Percentiles rank a stretch among this genome's conserved stretches.
These are phyloP conservation scores for Periconia macrospinosa DNA, from an alignment of 2,329 filamentous ascomycete genomes.

Conservation along the genomic window DNA sequence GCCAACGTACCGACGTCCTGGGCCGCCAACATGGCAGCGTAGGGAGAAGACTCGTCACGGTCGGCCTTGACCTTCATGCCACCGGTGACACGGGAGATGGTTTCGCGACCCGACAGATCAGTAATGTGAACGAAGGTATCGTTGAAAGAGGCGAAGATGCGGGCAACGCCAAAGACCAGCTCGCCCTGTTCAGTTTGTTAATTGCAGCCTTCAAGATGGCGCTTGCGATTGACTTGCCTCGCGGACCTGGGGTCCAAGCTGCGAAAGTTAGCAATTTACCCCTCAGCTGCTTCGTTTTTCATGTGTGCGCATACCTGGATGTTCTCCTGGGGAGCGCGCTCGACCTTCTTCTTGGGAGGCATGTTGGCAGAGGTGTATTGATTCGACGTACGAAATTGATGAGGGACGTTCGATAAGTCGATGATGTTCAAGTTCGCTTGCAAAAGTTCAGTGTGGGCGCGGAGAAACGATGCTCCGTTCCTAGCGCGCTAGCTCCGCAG, in stretches of 20 bases:
- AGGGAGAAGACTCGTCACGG: slow-evolving; percentile 99
- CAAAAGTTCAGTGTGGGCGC: slow-evolving; percentile 6
- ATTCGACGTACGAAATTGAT: slow-evolving; percentile 32
- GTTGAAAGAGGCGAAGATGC: slow-evolving; percentile 86
- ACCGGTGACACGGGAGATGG: slow-evolving; percentile 99
- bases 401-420: slow-evolving; percentile 18
- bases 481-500: slow-evolving; percentile 14
- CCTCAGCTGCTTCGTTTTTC: neutral
- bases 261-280: slow-evolving; percentile 50
- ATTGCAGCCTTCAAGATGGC: slow-evolving; percentile 15
- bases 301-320: slow-evolving; percentile 52
- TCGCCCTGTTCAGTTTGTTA: slow-evolving; percentile 63
- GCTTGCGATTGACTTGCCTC: slow-evolving; percentile 60
- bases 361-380: slow-evolving; percentile 55
- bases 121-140: slow-evolving; percentile 60
- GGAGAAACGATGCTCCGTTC: slow-evolving; percentile 1
- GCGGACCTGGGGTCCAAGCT: slow-evolving; percentile 89
- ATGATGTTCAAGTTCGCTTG: neutral
- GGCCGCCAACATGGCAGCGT: slow-evolving; percentile 99
- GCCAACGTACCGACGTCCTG: slow-evolving; percentile 65
- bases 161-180: slow-evolving; percentile 96
- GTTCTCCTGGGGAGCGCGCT: slow-evolving; percentile 86
- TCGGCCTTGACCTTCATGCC: slow-evolving; percentile 98
- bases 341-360: slow-evolving; percentile 85
- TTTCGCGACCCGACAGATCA: slow-evolving; percentile 98